Evolutionary conservation across 441 rosid genomes (phyloP).

Genomic region (Metrosideros polymorpha): DNA sequence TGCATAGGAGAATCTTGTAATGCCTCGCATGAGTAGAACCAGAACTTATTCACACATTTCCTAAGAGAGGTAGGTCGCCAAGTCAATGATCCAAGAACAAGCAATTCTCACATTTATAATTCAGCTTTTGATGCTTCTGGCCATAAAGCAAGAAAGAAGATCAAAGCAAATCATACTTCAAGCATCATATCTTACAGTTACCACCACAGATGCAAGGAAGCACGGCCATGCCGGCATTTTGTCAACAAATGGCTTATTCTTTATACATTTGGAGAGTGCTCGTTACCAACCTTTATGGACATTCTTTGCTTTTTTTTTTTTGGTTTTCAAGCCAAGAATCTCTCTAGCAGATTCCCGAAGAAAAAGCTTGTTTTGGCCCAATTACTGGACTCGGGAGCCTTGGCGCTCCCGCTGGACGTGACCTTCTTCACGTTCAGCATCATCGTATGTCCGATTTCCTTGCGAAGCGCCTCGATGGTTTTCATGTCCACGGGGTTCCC

Average conservation of each 20-base stretch:
- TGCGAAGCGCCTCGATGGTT: constrained; percentile 60
- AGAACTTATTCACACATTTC: background rate
- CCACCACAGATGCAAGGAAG: background rate
- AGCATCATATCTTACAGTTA: background rate
- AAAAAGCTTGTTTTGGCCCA: constrained; percentile 78
- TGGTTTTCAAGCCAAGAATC: constrained; percentile 49
- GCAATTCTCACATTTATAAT: background rate
- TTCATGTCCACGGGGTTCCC: constrained; percentile 77
- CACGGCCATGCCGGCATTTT: background rate
- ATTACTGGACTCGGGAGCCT: constrained; percentile 34
- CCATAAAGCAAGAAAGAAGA: background rate
- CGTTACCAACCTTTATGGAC: background rate
- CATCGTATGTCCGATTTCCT: constrained; percentile 74
- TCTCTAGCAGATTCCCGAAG: constrained; percentile 77
- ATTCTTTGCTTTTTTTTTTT: background rate
- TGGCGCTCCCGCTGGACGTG: constrained; percentile 18
- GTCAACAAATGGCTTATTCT: background rate
- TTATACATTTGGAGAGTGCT: constrained; percentile 5
- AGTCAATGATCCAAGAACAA: background rate
- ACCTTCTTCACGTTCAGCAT: constrained; percentile 66
- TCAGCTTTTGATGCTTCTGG: background rate
- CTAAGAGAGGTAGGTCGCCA: background rate
- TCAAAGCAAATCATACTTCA: background rate
- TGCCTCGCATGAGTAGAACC: background rate
- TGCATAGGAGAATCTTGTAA: background rate